Evolutionary conservation across 2,329 filamentous ascomycete genomes (phyloP).

Genomic region (Exophiala spinifera): DNA sequence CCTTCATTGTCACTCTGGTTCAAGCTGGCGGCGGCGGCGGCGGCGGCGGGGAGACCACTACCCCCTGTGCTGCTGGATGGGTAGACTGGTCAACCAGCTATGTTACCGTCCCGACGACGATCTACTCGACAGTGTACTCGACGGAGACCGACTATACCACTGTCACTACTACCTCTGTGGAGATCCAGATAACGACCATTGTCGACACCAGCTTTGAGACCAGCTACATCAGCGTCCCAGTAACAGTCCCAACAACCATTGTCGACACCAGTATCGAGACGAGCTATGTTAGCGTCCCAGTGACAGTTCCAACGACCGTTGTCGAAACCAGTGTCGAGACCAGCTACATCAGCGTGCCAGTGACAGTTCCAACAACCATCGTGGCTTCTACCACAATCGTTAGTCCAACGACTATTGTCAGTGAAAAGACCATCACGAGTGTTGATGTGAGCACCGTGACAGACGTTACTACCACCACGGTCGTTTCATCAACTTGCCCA

Average conservation of each 20-base stretch:
- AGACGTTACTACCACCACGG: conserved; percentile 6
- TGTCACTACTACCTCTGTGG: conserved; percentile 1
- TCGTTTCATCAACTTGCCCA: conserved; percentile 3
- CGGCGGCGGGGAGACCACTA: not conserved
- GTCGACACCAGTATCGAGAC: not conserved
- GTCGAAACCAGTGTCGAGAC: conserved; percentile 1
- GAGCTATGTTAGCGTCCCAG: not conserved
- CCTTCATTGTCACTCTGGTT: conserved; percentile 1
- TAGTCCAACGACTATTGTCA: conserved; percentile 10
- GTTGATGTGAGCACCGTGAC: conserved; percentile 5
- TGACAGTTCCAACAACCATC: conserved; percentile 3
- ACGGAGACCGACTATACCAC: conserved; percentile 5
- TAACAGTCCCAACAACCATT: conserved; percentile 2
- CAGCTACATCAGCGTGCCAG: not conserved
- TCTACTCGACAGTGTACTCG: not conserved
- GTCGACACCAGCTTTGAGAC: conserved; percentile 1
- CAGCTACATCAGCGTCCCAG: not conserved
- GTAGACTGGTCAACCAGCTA: conserved; percentile 1
- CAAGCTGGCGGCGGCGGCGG: conserved; percentile 4
- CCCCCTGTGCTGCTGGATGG: not conserved
- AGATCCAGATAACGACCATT: conserved; percentile 6
- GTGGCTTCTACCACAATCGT: not conserved
- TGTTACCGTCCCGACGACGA: not conserved
- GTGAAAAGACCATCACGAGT: conserved; percentile 6
- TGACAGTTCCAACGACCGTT: conserved; percentile 5